These are phyloP conservation scores for Metschnikowia noctiluminum DNA, from an alignment of 805 yeast genomes.

Conservation along the genomic window DNA sequence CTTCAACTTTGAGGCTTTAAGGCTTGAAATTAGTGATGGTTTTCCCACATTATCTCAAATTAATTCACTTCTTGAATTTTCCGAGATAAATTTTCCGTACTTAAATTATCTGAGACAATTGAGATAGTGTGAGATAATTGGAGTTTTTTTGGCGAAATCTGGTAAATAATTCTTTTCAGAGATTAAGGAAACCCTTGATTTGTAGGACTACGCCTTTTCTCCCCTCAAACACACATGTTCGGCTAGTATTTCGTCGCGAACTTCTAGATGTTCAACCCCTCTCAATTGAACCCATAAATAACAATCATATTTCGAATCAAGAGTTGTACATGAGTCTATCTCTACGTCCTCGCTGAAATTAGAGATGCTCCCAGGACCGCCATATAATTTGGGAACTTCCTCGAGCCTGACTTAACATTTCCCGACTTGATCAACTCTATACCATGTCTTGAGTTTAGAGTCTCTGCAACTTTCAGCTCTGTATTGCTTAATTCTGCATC, in stretches of 20 bases:
- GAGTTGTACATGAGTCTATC: background rate
- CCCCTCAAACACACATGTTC: background rate
- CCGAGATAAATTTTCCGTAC: background rate
- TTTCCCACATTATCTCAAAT: background rate
- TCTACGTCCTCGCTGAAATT: background rate
- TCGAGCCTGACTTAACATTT: background rate
- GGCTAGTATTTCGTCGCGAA: background rate
- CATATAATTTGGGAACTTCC: background rate
- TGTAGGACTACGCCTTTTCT: background rate
- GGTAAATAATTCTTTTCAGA: too few species aligned
- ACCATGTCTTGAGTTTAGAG: background rate
- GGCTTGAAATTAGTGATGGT: background rate
- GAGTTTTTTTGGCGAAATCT: background rate
- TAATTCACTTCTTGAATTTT: too few species aligned
- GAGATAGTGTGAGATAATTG: background rate
- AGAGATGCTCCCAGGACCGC: background rate
- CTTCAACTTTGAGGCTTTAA: too few species aligned
- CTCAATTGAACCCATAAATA: background rate
- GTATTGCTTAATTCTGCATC: background rate
- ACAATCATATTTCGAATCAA: background rate
- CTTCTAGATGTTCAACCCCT: background rate
- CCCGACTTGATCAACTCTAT: background rate
- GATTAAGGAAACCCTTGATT: background rate
- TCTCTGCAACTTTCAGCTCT: background rate
- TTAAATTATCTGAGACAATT: background rate